Percentiles rank a stretch among this genome's conserved stretches.
Conservation (phyloP, 2,329 filamentous ascomycete species). For the Colletotrichum gloeosporioides region DNA sequence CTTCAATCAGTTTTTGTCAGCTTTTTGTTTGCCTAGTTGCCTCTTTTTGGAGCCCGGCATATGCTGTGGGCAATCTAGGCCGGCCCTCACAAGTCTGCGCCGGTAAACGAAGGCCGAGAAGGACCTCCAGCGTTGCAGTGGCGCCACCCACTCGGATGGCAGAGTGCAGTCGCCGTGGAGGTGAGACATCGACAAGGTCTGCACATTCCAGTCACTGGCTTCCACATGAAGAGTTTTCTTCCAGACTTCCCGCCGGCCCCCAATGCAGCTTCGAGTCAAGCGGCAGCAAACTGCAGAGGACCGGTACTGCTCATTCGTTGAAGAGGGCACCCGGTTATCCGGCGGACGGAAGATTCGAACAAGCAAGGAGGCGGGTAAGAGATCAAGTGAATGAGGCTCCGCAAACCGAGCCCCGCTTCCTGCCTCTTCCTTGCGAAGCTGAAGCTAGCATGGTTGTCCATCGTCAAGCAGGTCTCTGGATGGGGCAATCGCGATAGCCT, state of each 20-base stretch:
- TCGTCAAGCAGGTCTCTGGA: not conserved
- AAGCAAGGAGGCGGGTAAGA: not conserved
- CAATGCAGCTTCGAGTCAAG: not conserved
- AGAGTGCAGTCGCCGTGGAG: slow-evolving; percentile 13
- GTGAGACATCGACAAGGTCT: slow-evolving; percentile 11
- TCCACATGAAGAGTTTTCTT: slow-evolving; percentile 12
- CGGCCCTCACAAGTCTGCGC: not conserved
- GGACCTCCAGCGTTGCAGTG: not conserved
- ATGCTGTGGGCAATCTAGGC: not conserved
- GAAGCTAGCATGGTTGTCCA: not conserved
- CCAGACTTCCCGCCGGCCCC: not conserved
- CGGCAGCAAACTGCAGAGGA: not conserved
- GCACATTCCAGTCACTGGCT: slow-evolving; percentile 7
- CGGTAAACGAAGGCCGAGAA: not conserved
- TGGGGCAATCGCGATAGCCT: not conserved
- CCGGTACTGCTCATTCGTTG: not conserved
- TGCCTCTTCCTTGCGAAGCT: not conserved
- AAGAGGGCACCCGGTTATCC: not conserved
- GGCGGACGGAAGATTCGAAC: not conserved
- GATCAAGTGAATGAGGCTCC: not conserved
- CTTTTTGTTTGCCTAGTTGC: not conserved
- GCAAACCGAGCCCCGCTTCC: not conserved
- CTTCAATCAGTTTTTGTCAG: not conserved
- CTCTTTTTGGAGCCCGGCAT: not conserved
- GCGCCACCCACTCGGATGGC: not conserved